Base-by-base conservation (phyloP, 139 green algal species). In the Chlorella sp. region DNA sequence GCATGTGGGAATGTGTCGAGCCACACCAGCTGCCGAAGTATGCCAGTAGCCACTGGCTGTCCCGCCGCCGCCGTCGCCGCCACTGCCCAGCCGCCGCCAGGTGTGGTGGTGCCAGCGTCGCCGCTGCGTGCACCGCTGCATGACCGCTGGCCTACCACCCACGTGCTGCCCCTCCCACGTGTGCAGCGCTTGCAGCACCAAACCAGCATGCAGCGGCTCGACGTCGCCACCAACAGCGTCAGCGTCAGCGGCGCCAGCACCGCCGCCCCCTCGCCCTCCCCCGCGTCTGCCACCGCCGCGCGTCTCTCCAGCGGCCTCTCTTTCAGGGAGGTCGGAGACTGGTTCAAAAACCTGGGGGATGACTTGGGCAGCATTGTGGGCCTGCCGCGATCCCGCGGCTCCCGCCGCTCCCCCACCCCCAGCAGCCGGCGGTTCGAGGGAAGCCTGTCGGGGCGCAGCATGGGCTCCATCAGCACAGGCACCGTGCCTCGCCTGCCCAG, bases 251-350 rank as follows among this genome's bases (percentile, higher is more conserved):
- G 37, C 5, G 21, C 73, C 7, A 57, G 53, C 85, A 40, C 82
- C 11, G 61, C 82, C 40, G 82, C 48, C 48, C 53, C 42, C 42
- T 21, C 30, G 48, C 28, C 1, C 11, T 71, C 64, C 2, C 21
- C 21, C 64, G 21, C 64, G 11, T 71, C 22, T 9, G 64, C 28
- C 3, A 36, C n/a, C 18, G 75, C 14, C 30, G 66, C 84, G 21
- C 84, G 84, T 39, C 26, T 88, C 21, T 39, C 68, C 26, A 80
- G 66, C 84, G 84, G 66, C 7, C 84, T 88, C 28, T 88, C 84
- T 30, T 81, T 88, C 39, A 68, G 66, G 15, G 84, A 88, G 84
- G 88, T 87, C 15, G 88, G 88, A 18, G 88, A 91, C 57, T 91
- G 81, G 81, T 91, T 91, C 53, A 60, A 66, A 3, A 82, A 88